These are phyloP conservation scores for Avena atlantica DNA, from an alignment of 176 grass and related monocot genomes.

Conservation along the genomic window DNA sequence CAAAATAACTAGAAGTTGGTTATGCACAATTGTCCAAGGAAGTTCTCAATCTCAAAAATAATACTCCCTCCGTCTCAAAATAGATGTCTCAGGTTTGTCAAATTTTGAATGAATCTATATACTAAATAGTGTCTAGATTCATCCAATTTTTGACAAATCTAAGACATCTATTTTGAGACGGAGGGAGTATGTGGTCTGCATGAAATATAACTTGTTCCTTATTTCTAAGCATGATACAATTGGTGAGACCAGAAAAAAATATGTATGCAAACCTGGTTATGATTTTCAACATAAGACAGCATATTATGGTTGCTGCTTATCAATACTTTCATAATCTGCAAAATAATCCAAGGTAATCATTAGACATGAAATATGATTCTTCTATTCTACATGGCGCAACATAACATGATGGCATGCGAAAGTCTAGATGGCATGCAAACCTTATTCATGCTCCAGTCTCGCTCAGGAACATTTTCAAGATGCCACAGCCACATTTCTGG, in stretches of 20 bases:
- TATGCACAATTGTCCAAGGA: not conserved
- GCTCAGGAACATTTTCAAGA: constrained; percentile 91
- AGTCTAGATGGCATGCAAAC: constrained; percentile 43
- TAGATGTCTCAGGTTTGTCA: too few species aligned
- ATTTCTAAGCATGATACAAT: constrained; percentile 40
- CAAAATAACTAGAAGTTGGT: constrained; percentile 16
- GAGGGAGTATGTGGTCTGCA: not conserved
- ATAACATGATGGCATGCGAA: constrained; percentile 1
- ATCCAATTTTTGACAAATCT: too few species aligned
- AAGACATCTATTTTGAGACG: too few species aligned
- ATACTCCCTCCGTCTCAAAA: not conserved
- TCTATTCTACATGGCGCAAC: not conserved
- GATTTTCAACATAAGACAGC: constrained; percentile 89
- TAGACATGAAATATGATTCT: constrained; percentile 36
- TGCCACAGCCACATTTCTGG: constrained; percentile 97
- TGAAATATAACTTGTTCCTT: constrained; percentile 24
- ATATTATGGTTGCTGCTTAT: constrained; percentile 67
- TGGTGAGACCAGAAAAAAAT: not conserved
- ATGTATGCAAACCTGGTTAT: constrained; percentile 71
- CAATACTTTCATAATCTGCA: constrained; percentile 88
- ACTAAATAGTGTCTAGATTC: too few species aligned
- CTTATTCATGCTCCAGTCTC: constrained; percentile 95
- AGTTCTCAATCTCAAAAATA: constrained; percentile 1
- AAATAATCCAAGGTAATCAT: constrained; percentile 18
- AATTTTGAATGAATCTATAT: too few species aligned